Conservation (phyloP, 2,329 filamentous ascomycete genomes). For the Rutstroemia sp. region DNA sequence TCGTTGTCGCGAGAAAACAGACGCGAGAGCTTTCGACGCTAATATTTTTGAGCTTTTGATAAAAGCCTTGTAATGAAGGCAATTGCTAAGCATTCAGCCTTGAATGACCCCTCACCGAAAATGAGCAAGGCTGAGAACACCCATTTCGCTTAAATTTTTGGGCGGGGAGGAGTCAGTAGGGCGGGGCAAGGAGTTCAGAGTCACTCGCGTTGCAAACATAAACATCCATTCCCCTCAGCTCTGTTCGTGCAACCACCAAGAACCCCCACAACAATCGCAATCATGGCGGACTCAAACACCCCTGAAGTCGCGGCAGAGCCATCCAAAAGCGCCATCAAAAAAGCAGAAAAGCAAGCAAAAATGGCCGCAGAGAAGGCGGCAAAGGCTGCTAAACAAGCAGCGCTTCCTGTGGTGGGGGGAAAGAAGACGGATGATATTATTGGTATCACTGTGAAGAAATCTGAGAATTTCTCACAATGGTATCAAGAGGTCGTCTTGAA, state of each 20-base stretch:
- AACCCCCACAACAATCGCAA: conserved; percentile 5
- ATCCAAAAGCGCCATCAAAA: conserved; percentile 59
- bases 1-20: conserved; percentile 10
- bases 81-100: neutral
- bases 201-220: neutral
- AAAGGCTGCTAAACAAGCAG: conserved; percentile 51
- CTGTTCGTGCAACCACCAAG: neutral
- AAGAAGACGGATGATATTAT: conserved; percentile 65
- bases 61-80: conserved; percentile 8
- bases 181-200: neutral
- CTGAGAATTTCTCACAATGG: conserved; percentile 86
- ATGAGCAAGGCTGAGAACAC: neutral
- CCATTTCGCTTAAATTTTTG: conserved; percentile 7
- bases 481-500: conserved; percentile 97
- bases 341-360: conserved; percentile 57
- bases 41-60: conserved; percentile 8
- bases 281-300: conserved; percentile 15
- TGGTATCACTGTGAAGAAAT: conserved; percentile 80
- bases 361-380: conserved; percentile 54
- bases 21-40: conserved; percentile 12
- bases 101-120: neutral
- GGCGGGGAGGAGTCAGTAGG: conserved; percentile 1
- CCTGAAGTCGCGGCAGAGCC: conserved; percentile 27
- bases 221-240: neutral
- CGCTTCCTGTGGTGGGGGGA: conserved; percentile 45